Evolutionary conservation across 2,329 filamentous ascomycete species (phyloP), one percentile per base, ranked within the genome.

Genomic region (Botrytis deweyae): DNA sequence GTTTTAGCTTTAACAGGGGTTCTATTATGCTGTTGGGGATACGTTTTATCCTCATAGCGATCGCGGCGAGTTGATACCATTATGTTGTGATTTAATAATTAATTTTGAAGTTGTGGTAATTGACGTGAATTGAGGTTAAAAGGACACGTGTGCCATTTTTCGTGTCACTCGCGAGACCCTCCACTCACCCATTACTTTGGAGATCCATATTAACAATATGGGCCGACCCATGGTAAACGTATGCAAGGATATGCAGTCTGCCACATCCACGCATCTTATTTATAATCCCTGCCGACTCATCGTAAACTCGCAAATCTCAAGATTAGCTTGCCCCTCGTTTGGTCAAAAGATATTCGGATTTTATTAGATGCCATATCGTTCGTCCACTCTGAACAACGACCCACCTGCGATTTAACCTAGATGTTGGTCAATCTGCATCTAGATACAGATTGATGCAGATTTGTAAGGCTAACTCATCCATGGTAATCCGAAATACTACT

Each of bases 251-350:
- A 67, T 61, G 22, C 29, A 49, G 59, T 42, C 38, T 40, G 52
- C 55, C 55, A 69, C 33, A 68, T 73, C 71, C 42, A 46, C 71
- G 55, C 55, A 69, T 73, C 72, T 44, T 55, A 70, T 59, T 63
- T 59, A 20, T 5, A 38, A 62, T 52, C 72, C 72, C 46, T 69
- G 52, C 33, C 42, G 40, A 52, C 59, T 58, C 72, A 73, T 70
- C 65, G 63, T 70, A 70, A 73, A 49, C 20, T 70, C 72, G 72
- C 72, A 73, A 69, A 68, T 70, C 71, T 68, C 71, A 72, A 72
- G 49, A 67, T 72, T 52, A 67, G 52, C 63, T 59, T 42, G 46
- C 70, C 62, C 70, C 70, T 72, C 70, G 46, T 67, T 61, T 55
- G 42, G 52, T 46, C 33, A 42, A 44, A 42, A 46, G 62, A 33